Evolutionary conservation across 768 basidiomycete genomes (phyloP).

Genomic region (Russula vinacea): DNA sequence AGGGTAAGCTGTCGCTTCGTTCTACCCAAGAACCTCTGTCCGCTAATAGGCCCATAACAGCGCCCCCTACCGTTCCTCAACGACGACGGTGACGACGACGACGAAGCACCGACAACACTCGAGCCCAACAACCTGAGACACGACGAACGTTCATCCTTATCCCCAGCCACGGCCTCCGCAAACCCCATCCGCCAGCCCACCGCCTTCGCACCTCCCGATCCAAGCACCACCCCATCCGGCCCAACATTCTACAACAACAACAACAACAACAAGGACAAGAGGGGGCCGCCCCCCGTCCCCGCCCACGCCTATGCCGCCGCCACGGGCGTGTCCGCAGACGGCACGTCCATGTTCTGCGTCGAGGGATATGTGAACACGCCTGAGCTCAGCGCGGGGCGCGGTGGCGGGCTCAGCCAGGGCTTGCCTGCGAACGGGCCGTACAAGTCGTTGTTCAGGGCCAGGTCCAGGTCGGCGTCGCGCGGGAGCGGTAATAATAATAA

Average conservation of each 20-base stretch:
- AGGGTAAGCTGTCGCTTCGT: conserved; percentile 7
- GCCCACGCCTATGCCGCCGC: conserved; percentile 3
- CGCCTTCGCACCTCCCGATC: conserved; percentile 10
- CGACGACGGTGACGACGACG: conserved; percentile 15
- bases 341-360: conserved; percentile 26
- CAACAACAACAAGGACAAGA: neutral
- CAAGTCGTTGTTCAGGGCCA: conserved; percentile 27
- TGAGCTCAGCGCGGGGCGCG: conserved; percentile 21
- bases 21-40: neutral
- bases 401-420: conserved; percentile 23
- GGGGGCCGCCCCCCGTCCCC: too few species aligned
- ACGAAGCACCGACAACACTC: neutral
- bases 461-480: conserved; percentile 8
- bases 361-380: conserved; percentile 27
- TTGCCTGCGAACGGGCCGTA: conserved; percentile 22
- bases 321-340: conserved; percentile 10
- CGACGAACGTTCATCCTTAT: neutral
- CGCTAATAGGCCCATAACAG: neutral
- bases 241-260: conserved; percentile 4
- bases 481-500: neutral
- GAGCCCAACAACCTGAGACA: conserved; percentile 2
- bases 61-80: neutral
- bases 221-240: neutral
- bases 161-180: neutral
- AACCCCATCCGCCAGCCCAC: conserved; percentile 22